Evolutionary conservation across 345 rosid genomes (phyloP).

Genomic region (Toxicodendron radicans): DNA sequence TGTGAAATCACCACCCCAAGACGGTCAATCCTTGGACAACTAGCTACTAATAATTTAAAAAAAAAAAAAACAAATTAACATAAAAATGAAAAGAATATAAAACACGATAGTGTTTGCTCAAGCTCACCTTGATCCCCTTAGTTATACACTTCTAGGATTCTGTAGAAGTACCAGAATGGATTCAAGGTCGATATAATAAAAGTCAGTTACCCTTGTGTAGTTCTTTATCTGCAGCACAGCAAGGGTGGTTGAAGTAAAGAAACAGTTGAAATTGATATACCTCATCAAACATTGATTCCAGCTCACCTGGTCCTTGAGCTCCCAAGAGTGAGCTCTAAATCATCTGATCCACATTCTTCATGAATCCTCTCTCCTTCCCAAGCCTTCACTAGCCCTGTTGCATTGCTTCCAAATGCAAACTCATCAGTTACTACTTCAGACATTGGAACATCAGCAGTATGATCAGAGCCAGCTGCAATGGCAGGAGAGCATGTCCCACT

Average conservation of each 20-base stretch:
- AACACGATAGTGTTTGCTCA: constrained; percentile 14
- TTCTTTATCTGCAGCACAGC: constrained; percentile 9
- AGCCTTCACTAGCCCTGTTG: constrained; percentile 77
- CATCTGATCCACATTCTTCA: constrained; percentile 90
- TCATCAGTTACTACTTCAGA: constrained; percentile 69
- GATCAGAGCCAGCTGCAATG: constrained; percentile 67
- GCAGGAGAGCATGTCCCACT: constrained; percentile 98
- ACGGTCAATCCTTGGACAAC: constrained; percentile 14
- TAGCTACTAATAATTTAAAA: constrained; percentile 15
- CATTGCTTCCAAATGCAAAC: constrained; percentile 81
- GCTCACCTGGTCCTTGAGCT: constrained; percentile 70
- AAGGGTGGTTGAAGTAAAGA: constrained; percentile 9
- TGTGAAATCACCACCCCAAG: constrained; percentile 10
- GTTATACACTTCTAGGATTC: background rate
- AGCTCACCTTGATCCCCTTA: constrained; percentile 18
- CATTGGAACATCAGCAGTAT: constrained; percentile 82
- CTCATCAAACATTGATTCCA: constrained; percentile 1
- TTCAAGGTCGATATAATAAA: constrained; percentile 1
- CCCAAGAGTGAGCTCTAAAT: constrained; percentile 97
- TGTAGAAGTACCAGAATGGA: constrained; percentile 9
- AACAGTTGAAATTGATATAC: background rate
- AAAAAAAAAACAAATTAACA: background rate
- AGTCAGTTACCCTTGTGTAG: background rate
- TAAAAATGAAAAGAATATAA: background rate
- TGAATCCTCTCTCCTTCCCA: constrained; percentile 99